Percentiles rank a stretch among this genome's conserved stretches.
Conservation (phyloP, 306 rosid species). For the Trifolium dubium region DNA sequence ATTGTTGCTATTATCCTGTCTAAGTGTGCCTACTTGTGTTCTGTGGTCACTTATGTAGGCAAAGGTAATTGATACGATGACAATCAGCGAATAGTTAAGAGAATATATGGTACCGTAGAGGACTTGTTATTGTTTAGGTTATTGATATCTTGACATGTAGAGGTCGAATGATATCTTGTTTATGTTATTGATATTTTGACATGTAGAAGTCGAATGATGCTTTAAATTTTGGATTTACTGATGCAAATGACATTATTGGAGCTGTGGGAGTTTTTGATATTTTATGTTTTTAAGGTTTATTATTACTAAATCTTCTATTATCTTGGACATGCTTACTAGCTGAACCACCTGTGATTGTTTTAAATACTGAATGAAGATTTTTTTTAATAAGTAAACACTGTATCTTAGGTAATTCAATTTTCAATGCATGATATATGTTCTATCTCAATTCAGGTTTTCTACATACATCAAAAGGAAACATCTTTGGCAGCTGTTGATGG, state of each 20-base stretch:
- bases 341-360: conserved; percentile 26
- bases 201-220: conserved; percentile 16
- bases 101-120: background rate
- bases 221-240: conserved; percentile 29
- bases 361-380: background rate
- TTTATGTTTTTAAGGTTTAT: conserved; percentile 21
- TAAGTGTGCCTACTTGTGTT: background rate
- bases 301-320: conserved; percentile 17
- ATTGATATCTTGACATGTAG: conserved; percentile 26
- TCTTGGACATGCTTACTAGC: conserved; percentile 18
- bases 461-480: conserved; percentile 36
- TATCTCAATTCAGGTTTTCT: conserved; percentile 35
- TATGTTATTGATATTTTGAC: conserved; percentile 35
- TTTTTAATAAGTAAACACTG: background rate
- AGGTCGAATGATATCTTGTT: conserved; percentile 17
- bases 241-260: conserved; percentile 15
- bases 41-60: background rate
- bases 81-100: conserved; percentile 14
- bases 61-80: conserved; percentile 4
- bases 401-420: conserved; percentile 29
- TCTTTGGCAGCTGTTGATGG: conserved; percentile 39
- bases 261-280: conserved; percentile 4
- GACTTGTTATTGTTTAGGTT: conserved; percentile 18
- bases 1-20: conserved; percentile 8
- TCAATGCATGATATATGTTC: conserved; percentile 45